These are phyloP conservation scores for Acer campestre DNA, from an alignment of 345 rosid genomes.

Conservation along the genomic window DNA sequence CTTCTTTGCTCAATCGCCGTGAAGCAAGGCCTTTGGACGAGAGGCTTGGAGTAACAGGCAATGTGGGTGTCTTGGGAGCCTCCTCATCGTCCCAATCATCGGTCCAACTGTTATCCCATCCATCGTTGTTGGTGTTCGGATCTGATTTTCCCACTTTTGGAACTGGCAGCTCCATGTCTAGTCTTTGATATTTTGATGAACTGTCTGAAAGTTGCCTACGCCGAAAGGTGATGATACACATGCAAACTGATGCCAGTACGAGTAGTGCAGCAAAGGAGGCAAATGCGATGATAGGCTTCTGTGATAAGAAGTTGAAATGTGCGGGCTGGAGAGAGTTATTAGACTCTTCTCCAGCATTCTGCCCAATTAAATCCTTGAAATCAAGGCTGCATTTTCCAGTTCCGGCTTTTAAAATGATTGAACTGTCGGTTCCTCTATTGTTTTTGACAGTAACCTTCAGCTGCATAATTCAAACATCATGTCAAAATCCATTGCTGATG, in stretches of 20 bases:
- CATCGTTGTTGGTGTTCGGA: conserved; percentile 36
- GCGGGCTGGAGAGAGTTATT: conserved; percentile 30
- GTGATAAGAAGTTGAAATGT: conserved; percentile 31
- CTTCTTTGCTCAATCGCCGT: conserved; percentile 74
- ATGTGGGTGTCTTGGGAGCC: conserved; percentile 60
- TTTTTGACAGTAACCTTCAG: conserved; percentile 50
- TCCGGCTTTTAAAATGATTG: conserved; percentile 45
- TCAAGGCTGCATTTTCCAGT: conserved; percentile 66
- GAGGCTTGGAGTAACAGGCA: conserved; percentile 68
- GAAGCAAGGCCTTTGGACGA: conserved; percentile 79
- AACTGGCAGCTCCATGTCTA: conserved; percentile 65
- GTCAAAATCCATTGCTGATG: neutral
- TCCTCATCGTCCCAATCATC: conserved; percentile 85
- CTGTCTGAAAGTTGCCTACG: conserved; percentile 30
- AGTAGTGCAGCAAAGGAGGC: conserved; percentile 43
- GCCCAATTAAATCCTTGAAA: conserved; percentile 48
- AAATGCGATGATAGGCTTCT: conserved; percentile 31
- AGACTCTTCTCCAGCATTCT: conserved; percentile 34
- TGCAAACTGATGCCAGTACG: conserved; percentile 47
- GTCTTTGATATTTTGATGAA: conserved; percentile 56
- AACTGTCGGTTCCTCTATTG: conserved; percentile 34
- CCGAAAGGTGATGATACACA: conserved; percentile 40
- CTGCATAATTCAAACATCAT: conserved; percentile 35
- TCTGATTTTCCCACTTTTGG: conserved; percentile 34
- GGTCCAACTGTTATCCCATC: conserved; percentile 80